These are phyloP conservation scores for Phytopythium vexans DNA, from an alignment of 352 stramenopile species.

Conservation along the genomic window DNA sequence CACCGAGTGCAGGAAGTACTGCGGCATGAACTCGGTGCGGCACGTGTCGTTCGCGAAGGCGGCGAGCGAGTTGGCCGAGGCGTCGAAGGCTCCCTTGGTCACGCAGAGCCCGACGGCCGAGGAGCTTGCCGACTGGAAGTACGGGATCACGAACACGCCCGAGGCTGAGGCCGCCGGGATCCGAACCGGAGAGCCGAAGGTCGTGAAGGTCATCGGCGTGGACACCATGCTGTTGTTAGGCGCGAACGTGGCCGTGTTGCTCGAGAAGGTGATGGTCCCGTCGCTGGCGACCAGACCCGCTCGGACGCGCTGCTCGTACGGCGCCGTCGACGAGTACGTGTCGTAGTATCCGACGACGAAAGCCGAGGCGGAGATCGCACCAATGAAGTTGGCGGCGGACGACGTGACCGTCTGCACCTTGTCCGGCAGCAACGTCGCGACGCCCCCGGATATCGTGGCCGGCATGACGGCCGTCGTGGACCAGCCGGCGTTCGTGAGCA, in stretches of 20 bases:
- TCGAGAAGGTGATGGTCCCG: conserved; percentile 32
- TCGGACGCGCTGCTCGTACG: conserved; percentile 35
- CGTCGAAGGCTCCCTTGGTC: conserved; percentile 26
- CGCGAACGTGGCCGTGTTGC: conserved; percentile 24
- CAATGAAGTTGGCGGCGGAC: conserved; percentile 40
- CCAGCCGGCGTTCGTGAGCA: conserved; percentile 18
- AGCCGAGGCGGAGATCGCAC: conserved; percentile 19
- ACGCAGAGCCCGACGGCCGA: conserved; percentile 33
- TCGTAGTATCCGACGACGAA: conserved; percentile 59
- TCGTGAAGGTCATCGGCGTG: conserved; percentile 10
- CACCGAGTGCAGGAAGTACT: conserved; percentile 33
- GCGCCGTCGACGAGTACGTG: conserved; percentile 4
- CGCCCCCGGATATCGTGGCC: conserved; percentile 18
- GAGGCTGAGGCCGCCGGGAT: conserved; percentile 13
- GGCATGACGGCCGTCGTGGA: conserved; percentile 14
- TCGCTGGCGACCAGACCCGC: conserved; percentile 31
- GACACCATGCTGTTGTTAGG: conserved; percentile 12
- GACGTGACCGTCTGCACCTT: conserved; percentile 20
- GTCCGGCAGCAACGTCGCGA: conserved; percentile 13
- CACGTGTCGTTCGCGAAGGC: conserved; percentile 38
- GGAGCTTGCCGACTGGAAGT: conserved; percentile 30
- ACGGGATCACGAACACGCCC: conserved; percentile 41
- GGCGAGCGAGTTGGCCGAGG: conserved; percentile 8
- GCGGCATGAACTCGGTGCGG: conserved; percentile 34
- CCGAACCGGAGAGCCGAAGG: conserved; percentile 33